A percentile compares a stretch with the other conserved stretches of the same genome.
These are phyloP conservation scores for Suillus decipiens DNA, from an alignment of 768 basidiomycete genomes.

Conservation along the genomic window DNA sequence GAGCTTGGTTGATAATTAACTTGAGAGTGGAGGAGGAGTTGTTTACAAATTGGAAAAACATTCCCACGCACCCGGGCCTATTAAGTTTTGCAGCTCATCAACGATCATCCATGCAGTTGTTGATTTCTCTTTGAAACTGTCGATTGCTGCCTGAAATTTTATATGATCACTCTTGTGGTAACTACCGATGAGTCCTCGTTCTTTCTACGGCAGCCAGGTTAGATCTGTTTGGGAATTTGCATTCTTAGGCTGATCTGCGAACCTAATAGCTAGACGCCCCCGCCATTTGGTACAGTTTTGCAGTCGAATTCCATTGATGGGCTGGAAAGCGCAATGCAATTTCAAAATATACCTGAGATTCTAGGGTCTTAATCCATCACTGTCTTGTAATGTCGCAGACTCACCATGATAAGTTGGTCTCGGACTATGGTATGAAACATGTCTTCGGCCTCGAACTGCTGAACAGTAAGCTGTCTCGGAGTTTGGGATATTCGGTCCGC, in stretches of 20 bases:
- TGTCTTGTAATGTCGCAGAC: not conserved
- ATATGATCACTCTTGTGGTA: not conserved
- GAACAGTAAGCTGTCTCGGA: not conserved
- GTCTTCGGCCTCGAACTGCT: not conserved
- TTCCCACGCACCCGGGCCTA: not conserved
- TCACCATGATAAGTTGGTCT: not conserved
- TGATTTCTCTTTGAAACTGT: not conserved
- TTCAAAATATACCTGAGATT: not conserved
- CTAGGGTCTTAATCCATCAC: not conserved
- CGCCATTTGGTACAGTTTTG: not conserved
- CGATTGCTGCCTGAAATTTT: not conserved
- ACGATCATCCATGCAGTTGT: too few species aligned
- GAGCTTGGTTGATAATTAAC: conserved; percentile 3
- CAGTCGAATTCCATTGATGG: not conserved
- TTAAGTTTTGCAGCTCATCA: too few species aligned
- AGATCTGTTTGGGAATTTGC: not conserved
- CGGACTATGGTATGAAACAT: not conserved
- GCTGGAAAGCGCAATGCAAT: not conserved
- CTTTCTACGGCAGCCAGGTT: not conserved
- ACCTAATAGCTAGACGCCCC: not conserved
- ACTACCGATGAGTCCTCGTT: not conserved
- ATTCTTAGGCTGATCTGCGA: not conserved
- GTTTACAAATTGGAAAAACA: not conserved
- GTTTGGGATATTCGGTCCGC: not conserved
- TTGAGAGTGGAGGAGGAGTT: not conserved